Evolutionary conservation across 805 yeast species (phyloP).

Genomic region (Cephaloascus fragrans): DNA sequence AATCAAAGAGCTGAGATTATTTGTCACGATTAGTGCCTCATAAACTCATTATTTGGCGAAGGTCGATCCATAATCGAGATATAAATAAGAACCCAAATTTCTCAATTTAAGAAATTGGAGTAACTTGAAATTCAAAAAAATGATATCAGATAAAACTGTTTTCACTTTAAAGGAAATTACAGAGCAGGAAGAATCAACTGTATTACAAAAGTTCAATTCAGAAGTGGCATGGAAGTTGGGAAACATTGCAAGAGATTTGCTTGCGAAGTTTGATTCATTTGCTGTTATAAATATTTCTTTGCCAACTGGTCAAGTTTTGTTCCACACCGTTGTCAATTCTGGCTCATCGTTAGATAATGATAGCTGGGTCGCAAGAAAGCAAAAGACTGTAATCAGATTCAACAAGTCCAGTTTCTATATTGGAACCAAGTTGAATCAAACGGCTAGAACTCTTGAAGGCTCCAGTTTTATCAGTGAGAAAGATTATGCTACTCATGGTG

Average conservation of each 20-base stretch:
- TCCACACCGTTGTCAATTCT: conserved; percentile 27
- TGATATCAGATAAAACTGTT: not conserved
- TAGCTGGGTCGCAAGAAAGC: conserved; percentile 41
- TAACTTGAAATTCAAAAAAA: too few species aligned
- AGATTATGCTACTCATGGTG: conserved; percentile 47
- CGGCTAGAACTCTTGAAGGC: conserved; percentile 24
- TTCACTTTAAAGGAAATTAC: not conserved
- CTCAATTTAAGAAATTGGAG: too few species aligned
- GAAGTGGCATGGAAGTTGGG: conserved; percentile 40
- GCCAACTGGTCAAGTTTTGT: conserved; percentile 33
- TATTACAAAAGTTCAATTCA: conserved; percentile 10
- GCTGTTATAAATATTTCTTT: conserved; percentile 40
- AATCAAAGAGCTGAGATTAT: too few species aligned
- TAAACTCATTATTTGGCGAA: too few species aligned
- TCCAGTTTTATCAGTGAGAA: conserved; percentile 26
- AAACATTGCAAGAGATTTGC: conserved; percentile 22
- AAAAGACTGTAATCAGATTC: conserved; percentile 36
- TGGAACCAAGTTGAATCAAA: conserved; percentile 30
- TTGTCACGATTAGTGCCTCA: too few species aligned
- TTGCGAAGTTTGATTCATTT: conserved; percentile 18
- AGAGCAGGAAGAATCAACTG: not conserved
- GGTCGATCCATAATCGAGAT: too few species aligned
- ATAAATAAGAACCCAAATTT: too few species aligned
- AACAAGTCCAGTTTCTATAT: conserved; percentile 37
- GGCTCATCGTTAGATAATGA: conserved; percentile 42